phyloP scores from a whole-genome alignment of 495 filamentous ascomycete genomes.

The Neurospora sp. region DNA sequence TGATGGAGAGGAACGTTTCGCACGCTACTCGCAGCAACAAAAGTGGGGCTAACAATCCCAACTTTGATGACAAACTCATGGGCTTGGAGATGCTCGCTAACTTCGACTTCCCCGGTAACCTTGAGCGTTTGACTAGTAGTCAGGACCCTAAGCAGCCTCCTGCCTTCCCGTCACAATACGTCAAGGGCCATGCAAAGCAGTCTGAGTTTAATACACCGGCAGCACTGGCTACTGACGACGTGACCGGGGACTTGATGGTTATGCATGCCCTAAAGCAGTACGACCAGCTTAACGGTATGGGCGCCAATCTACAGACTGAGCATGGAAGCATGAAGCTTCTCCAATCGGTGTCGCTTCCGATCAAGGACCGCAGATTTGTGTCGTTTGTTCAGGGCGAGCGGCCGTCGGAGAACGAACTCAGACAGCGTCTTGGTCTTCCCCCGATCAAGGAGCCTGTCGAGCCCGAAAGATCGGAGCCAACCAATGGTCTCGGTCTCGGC shows the following conservation, averaged over 20 bases:
- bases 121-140: slow-evolving; percentile 31
- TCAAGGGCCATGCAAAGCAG: slow-evolving; percentile 33
- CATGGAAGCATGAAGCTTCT: slow-evolving; percentile 37
- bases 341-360: slow-evolving; percentile 30
- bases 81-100: slow-evolving; percentile 55
- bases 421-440: slow-evolving; percentile 32
- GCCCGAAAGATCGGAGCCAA: slow-evolving; percentile 11
- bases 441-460: slow-evolving; percentile 19
- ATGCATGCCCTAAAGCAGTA: slow-evolving; percentile 42
- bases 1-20: slow-evolving; percentile 64
- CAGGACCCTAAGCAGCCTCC: slow-evolving; percentile 52
- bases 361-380: slow-evolving; percentile 25
- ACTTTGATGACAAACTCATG: slow-evolving; percentile 41
- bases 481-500: not conserved
- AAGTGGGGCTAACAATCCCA: slow-evolving; percentile 43
- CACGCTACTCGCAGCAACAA: slow-evolving; percentile 67
- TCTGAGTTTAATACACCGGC: slow-evolving; percentile 36
- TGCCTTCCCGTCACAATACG: slow-evolving; percentile 44
- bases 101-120: slow-evolving; percentile 50
- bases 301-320: slow-evolving; percentile 31
- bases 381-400: slow-evolving; percentile 31
- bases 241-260: slow-evolving; percentile 47
- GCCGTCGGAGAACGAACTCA: slow-evolving; percentile 33
- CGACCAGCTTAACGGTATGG: slow-evolving; percentile 30
- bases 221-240: slow-evolving; percentile 46